Percentiles rank a stretch among this genome's conserved stretches.
These are phyloP conservation scores for Corchorus olitorius DNA, from an alignment of 345 rosid genomes.

Conservation along the genomic window DNA sequence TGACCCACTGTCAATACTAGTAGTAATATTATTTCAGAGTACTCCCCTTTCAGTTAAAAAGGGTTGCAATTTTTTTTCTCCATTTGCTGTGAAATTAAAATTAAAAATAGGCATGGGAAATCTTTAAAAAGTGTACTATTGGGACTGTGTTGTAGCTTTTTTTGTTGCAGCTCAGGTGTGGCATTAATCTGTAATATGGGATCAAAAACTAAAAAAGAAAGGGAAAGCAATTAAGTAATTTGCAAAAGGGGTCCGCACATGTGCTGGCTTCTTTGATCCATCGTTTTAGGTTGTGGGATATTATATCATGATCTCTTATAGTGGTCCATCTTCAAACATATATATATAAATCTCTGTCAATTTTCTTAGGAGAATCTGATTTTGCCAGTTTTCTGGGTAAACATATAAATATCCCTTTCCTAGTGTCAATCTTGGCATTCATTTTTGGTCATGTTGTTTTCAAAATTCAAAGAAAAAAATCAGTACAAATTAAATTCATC, in stretches of 20 bases:
- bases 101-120: background rate
- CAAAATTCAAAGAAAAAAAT: too few species aligned
- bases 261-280: slow-evolving; percentile 16
- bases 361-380: background rate
- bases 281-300: slow-evolving; percentile 8
- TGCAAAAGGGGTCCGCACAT: background rate
- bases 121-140: background rate
- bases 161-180: slow-evolving; percentile 1
- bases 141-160: background rate
- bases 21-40: background rate
- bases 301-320: background rate
- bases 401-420: too few species aligned
- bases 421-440: too few species aligned
- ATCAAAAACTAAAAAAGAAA: background rate
- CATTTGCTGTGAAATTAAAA: too few species aligned
- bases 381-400: background rate
- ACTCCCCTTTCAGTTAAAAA: background rate
- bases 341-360: background rate
- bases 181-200: background rate
- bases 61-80: background rate
- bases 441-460: too few species aligned
- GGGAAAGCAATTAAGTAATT: background rate
- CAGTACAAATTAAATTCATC: too few species aligned
- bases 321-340: background rate
- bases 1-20: slow-evolving; percentile 3